Base-by-base conservation (phyloP, 768 basidiomycete genomes). In the Trametes villosa region DNA sequence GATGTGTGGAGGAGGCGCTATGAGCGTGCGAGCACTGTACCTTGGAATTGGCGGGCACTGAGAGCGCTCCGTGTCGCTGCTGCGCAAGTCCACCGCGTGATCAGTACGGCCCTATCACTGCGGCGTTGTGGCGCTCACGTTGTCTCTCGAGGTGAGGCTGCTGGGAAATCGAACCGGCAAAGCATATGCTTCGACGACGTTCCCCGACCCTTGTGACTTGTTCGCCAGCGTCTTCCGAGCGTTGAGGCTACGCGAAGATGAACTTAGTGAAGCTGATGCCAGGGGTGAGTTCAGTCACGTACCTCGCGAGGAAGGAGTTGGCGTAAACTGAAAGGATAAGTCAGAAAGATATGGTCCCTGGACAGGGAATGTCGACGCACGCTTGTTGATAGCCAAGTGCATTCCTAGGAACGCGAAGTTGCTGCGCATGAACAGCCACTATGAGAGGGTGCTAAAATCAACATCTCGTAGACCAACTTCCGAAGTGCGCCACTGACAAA, bases 361-460 rank as follows among this genome's bases (percentile, higher is more conserved):
- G 24, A 22, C 11, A 13, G 6, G 12, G 9, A 9, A 22, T 2
- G n/a, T n/a, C n/a, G n/a, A 53, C 67, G 50, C 49, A 68, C 70
- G 61, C 52, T 72, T 72, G 53, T 68, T 67, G 47, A 72, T 66
- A 12, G 65, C 59, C n/a, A 72, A 66, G 47, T 72, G 71, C 22
- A 70, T 51, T 1, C 64, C 71, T 46, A 72, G 58, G 53, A 68
- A 72, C 1, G 68, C 57, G 17, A 72, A 61, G 41, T 68, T 70
- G 27, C 65, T 52, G 9, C 60, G 57, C 66, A 69, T 68, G 5
- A 59, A 57, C 4, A 70, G 48, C 71, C 71, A 72, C 71, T 72
- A n/a, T 6, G 3, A 33, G 24, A 1, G 13, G 4, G 29, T 20
- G 3, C 13, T 30, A 24, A 20, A 6, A 11, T 12, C 8, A 22